These are phyloP conservation scores for Lathyrus tuberosus DNA, from an alignment of 306 rosid genomes.

Conservation along the genomic window DNA sequence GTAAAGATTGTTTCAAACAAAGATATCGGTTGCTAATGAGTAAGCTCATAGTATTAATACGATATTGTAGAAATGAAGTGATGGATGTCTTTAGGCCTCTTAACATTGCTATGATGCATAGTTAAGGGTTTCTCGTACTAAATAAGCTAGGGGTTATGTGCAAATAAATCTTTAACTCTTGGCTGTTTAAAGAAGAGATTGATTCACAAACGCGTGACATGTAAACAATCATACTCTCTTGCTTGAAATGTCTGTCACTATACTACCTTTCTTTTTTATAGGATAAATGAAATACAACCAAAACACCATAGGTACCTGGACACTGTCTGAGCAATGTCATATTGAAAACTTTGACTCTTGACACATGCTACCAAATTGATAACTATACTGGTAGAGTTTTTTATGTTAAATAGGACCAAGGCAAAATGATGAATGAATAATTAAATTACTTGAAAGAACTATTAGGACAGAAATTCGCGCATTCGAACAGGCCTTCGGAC, in stretches of 20 bases:
- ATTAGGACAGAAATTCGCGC: slow-evolving; percentile 68
- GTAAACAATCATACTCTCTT: background rate
- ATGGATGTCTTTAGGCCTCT: background rate
- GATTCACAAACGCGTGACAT: background rate
- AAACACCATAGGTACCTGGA: background rate
- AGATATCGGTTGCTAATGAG: background rate
- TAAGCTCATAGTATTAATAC: background rate
- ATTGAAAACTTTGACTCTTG: background rate
- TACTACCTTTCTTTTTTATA: background rate
- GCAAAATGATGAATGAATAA: slow-evolving; percentile 14
- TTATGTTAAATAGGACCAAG: background rate
- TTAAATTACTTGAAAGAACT: slow-evolving; percentile 20
- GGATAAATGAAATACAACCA: background rate
- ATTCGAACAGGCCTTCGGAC: slow-evolving; percentile 89
- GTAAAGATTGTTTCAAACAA: background rate
- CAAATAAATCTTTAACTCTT: background rate
- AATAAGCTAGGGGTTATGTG: background rate
- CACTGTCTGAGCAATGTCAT: background rate
- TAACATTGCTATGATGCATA: background rate
- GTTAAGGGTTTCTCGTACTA: background rate
- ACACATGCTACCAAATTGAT: slow-evolving; percentile 5
- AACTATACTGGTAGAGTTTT: slow-evolving; percentile 13
- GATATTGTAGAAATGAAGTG: background rate
- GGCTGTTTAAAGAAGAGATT: slow-evolving; percentile 13
- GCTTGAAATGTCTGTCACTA: slow-evolving; percentile 4